phyloP scores from a whole-genome alignment of 768 basidiomycete species.

The Kondoa subrosea region DNA sequence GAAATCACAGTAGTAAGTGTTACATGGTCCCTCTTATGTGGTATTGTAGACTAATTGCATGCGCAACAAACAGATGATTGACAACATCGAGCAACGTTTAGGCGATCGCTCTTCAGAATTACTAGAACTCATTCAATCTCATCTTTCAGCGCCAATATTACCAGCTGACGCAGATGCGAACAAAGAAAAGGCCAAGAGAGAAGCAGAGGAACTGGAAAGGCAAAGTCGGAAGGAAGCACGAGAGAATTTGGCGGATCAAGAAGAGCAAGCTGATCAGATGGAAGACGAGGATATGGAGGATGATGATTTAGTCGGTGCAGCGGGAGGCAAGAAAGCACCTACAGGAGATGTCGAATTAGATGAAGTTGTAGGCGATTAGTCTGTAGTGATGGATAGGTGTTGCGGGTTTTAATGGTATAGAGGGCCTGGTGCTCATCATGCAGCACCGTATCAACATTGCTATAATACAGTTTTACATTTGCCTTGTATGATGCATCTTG shows the following conservation, averaged over 20 bases:
- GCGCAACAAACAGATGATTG: neutral
- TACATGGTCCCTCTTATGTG: neutral
- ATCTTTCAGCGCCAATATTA: neutral
- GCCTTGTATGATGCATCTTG: too few species aligned
- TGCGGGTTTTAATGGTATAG: too few species aligned
- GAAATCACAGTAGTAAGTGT: neutral
- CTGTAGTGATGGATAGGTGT: neutral
- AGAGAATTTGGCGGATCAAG: neutral
- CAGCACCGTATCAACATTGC: too few species aligned
- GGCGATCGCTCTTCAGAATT: neutral
- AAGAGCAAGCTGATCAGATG: neutral
- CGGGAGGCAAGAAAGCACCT: neutral
- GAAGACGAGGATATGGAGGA: neutral
- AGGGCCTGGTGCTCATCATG: too few species aligned
- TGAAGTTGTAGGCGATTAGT: neutral
- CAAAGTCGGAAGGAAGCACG: neutral
- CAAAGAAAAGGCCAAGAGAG: neutral
- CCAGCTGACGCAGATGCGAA: neutral
- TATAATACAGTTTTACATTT: too few species aligned
- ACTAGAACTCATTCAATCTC: conserved; percentile 1
- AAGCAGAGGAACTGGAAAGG: neutral
- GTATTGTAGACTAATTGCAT: neutral
- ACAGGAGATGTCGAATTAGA: neutral
- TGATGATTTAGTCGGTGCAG: neutral
- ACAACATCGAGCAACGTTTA: neutral